Evolutionary conservation across 1,139 yeast species (phyloP).

Genomic region (Diutina catenulata): DNA sequence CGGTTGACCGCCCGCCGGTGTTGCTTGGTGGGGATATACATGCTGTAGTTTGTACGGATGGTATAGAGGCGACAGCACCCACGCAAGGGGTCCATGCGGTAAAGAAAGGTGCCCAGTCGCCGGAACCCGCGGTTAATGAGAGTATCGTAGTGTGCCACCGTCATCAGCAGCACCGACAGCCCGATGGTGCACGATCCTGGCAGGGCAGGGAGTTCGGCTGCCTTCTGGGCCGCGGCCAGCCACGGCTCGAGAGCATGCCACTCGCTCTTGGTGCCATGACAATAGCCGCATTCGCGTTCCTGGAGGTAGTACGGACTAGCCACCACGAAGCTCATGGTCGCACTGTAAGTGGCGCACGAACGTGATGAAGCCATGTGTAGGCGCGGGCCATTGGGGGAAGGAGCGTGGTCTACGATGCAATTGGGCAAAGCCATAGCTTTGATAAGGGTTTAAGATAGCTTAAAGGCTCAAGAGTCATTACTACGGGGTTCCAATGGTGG

Average conservation of each 20-base stretch:
- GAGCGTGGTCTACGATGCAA: too few relatives aligned
- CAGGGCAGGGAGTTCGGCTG: conserved; percentile 8
- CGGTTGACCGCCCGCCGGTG: conserved; percentile 55
- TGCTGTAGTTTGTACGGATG: conserved; percentile 45
- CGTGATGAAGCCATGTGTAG: too few relatives aligned
- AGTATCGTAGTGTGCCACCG: conserved; percentile 44
- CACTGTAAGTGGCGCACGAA: background rate
- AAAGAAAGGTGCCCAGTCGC: conserved; percentile 64
- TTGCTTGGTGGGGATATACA: conserved; percentile 46
- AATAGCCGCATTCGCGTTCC: conserved; percentile 45
- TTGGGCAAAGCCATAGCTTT: too few relatives aligned
- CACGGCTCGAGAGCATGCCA: conserved; percentile 22
- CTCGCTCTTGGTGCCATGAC: conserved; percentile 36
- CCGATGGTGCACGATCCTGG: conserved; percentile 32
- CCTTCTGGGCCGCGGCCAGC: conserved; percentile 10
- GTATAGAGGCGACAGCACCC: conserved; percentile 81
- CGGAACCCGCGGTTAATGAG: conserved; percentile 66
- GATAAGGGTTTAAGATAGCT: too few relatives aligned
- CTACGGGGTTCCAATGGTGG: too few relatives aligned
- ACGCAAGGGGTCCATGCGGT: conserved; percentile 60
- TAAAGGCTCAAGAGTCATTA: too few relatives aligned
- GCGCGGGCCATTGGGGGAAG: too few relatives aligned
- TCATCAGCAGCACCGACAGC: conserved; percentile 31
- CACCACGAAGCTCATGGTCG: conserved; percentile 6
- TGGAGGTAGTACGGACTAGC: conserved; percentile 8